A percentile compares a stretch with the other conserved stretches of the same genome.
phyloP scores from a whole-genome alignment of 2,329 filamentous ascomycete genomes.

The Zymoseptoria ardabiliae region DNA sequence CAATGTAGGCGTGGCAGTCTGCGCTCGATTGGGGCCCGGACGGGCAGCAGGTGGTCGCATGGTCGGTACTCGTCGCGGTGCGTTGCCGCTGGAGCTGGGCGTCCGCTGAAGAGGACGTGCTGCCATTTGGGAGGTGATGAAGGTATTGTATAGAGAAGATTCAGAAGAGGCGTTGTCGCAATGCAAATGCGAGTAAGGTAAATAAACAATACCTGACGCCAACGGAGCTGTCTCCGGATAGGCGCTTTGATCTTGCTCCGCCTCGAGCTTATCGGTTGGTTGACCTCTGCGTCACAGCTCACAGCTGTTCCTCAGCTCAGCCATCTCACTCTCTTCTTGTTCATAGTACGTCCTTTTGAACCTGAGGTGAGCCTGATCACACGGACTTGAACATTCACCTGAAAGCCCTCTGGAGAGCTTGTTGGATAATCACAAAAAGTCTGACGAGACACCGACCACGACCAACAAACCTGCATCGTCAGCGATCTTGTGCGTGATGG shows the following conservation, averaged over 20 bases:
- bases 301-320: background rate
- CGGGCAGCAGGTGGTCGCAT: constrained; percentile 48
- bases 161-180: too few relatives aligned
- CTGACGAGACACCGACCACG: background rate
- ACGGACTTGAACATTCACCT: background rate
- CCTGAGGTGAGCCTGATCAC: too few relatives aligned
- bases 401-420: background rate
- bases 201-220: background rate
- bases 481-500: background rate
- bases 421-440: background rate
- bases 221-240: background rate
- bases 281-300: background rate
- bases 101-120: constrained; percentile 6
- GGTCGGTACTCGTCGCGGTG: constrained; percentile 25
- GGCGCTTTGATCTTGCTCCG: background rate
- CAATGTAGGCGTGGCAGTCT: constrained; percentile 40
- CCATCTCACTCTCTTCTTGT: too few relatives aligned
- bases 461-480: background rate
- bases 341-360: too few relatives aligned
- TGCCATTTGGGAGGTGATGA: constrained; percentile 2
- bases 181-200: background rate
- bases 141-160: background rate
- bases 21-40: constrained; percentile 33
- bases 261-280: background rate
- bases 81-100: constrained; percentile 5